A percentile compares a stretch with the other conserved stretches of the same genome.
These are phyloP conservation scores for Aegilops sharonensis DNA, from an alignment of 176 grass and related monocot genomes.

Conservation along the genomic window DNA sequence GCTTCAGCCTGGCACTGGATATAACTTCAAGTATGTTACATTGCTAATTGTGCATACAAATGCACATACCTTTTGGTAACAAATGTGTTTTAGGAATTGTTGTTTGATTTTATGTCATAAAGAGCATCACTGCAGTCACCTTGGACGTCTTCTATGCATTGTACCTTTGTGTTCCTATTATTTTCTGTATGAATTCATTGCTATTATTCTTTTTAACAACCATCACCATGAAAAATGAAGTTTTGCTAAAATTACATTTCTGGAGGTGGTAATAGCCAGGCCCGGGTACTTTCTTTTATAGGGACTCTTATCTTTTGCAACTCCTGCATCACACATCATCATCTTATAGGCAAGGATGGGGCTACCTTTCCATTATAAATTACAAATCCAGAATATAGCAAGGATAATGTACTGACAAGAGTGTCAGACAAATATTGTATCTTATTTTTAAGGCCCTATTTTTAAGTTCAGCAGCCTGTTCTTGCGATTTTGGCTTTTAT, in stretches of 20 bases:
- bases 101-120: slow-evolving; percentile 16
- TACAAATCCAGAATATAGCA: slow-evolving; percentile 11
- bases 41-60: slow-evolving; percentile 12
- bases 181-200: slow-evolving; percentile 9
- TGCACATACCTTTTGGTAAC: not conserved
- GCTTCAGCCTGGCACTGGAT: slow-evolving; percentile 89
- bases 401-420: not conserved
- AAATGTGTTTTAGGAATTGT: not conserved
- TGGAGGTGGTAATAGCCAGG: not conserved
- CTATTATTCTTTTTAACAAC: not conserved
- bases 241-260: slow-evolving; percentile 12
- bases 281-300: not conserved
- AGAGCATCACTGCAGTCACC: not conserved
- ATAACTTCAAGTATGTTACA: slow-evolving; percentile 96
- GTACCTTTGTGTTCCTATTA: not conserved
- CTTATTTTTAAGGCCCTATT: not conserved
- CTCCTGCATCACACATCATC: not conserved
- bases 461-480: not conserved
- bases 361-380: not conserved
- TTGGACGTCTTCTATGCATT: not conserved
- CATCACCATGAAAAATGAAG: not conserved
- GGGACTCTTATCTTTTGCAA: not conserved
- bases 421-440: not conserved
- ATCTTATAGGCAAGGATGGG: not conserved
- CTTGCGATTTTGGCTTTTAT: not conserved